phyloP scores from a whole-genome alignment of 768 basidiomycete species.

The Saitozyma podzolica region DNA sequence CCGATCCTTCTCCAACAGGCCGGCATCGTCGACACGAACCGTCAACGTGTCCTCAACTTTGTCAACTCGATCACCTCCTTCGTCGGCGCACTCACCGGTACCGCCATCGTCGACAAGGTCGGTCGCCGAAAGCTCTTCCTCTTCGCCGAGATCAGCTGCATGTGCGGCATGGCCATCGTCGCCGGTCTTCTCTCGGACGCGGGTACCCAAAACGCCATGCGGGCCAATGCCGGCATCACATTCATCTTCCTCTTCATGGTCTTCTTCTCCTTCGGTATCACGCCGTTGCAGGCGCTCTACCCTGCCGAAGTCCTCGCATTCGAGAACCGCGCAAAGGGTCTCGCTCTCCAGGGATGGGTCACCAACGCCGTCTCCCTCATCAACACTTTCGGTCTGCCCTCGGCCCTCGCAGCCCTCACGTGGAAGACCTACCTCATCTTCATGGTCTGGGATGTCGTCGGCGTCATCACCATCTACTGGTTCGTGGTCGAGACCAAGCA shows the following conservation, averaged over 20 bases:
- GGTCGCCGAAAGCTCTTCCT: constrained; percentile 59
- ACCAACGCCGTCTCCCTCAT: constrained; percentile 54
- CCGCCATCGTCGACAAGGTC: constrained; percentile 58
- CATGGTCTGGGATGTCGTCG: constrained; percentile 58
- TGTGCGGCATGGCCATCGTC: constrained; percentile 57
- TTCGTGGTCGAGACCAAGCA: constrained; percentile 61
- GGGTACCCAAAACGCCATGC: constrained; percentile 41
- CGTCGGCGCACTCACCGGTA: constrained; percentile 52
- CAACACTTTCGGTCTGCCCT: constrained; percentile 29
- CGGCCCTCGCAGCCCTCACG: constrained; percentile 15
- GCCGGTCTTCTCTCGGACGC: constrained; percentile 58
- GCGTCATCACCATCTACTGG: constrained; percentile 58
- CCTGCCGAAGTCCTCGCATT: constrained; percentile 61
- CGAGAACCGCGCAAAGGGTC: constrained; percentile 60
- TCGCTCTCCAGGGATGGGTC: constrained; percentile 58
- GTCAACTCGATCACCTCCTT: constrained; percentile 61
- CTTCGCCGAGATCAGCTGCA: constrained; percentile 53
- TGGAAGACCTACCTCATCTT: constrained; percentile 60
- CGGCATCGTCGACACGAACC: constrained; percentile 49
- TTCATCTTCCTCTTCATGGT: constrained; percentile 53
- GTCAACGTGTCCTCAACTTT: constrained; percentile 58
- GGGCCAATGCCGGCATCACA: constrained; percentile 60
- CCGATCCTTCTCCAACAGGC: constrained; percentile 45
- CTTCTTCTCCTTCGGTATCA: constrained; percentile 62
- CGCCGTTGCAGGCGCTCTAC: constrained; percentile 63